Conservation (phyloP, 78 protist species). For the Capsaspora owczarzaki region DNA sequence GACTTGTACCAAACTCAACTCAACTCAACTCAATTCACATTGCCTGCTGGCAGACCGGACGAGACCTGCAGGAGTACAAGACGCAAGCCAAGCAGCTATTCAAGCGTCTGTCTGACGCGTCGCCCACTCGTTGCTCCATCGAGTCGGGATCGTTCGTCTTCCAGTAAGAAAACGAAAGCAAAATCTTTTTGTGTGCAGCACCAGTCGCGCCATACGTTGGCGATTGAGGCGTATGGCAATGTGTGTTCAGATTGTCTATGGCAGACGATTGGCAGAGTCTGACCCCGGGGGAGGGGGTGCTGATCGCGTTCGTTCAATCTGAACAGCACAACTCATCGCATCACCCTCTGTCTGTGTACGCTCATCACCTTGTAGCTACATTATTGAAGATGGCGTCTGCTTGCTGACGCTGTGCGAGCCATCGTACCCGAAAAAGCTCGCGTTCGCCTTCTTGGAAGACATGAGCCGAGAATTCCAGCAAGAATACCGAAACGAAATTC, state of each 20-base stretch:
- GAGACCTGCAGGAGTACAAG: conserved; percentile 13
- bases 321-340: too few relatives aligned
- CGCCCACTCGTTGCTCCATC: neutral
- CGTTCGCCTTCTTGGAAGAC: conserved; percentile 65
- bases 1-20: too few relatives aligned
- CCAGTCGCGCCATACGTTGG: too few relatives aligned
- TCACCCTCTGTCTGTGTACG: too few relatives aligned
- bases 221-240: too few relatives aligned
- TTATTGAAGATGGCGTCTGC: conserved; percentile 57
- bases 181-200: too few relatives aligned
- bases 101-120: neutral
- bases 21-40: too few relatives aligned
- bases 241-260: too few relatives aligned
- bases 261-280: too few relatives aligned
- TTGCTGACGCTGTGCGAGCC: conserved; percentile 56
- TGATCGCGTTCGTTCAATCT: too few relatives aligned
- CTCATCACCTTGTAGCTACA: conserved; percentile 33
- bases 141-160: conserved; percentile 20
- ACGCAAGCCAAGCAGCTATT: conserved; percentile 29
- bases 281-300: too few relatives aligned
- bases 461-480: conserved; percentile 50
- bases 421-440: conserved; percentile 68
- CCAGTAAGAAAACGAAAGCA: conserved; percentile 34
- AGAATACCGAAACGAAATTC: conserved; percentile 50
- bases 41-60: neutral